phyloP scores from a whole-genome alignment of 176 grass and related monocot genomes.

The Aegilops longissima region DNA sequence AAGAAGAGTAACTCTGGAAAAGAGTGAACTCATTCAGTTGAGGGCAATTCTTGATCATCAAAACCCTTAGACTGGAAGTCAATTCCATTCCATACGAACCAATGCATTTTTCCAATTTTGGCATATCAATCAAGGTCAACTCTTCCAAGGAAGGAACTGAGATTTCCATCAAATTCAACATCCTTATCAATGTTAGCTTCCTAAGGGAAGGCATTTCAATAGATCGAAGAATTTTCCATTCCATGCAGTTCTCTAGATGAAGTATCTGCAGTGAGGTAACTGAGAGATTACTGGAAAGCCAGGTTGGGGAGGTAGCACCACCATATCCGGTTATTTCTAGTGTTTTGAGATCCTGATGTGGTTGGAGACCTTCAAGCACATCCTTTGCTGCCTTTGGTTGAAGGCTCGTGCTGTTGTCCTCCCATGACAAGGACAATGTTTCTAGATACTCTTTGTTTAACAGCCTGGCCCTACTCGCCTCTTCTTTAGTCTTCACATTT shows the following conservation, averaged over 20 bases:
- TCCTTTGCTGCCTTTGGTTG: neutral
- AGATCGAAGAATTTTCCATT: conserved; percentile 13
- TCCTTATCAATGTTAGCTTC: neutral
- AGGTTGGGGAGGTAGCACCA: neutral
- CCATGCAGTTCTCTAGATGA: conserved; percentile 18
- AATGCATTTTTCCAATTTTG: conserved; percentile 29
- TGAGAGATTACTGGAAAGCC: neutral
- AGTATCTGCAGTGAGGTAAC: conserved; percentile 11
- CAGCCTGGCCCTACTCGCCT: neutral
- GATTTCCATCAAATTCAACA: neutral
- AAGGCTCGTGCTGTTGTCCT: neutral
- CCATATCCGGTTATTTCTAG: conserved; percentile 17
- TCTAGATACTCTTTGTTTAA: neutral
- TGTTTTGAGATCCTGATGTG: neutral
- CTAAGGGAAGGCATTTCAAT: no score
- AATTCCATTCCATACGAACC: neutral
- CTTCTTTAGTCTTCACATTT: conserved; percentile 7
- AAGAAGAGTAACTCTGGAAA: neutral
- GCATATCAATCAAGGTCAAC: conserved; percentile 13
- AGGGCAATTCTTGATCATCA: conserved; percentile 1
- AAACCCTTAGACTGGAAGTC: neutral
- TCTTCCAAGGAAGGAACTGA: conserved; percentile 33
- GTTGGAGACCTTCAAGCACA: conserved; percentile 43
- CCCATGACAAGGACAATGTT: conserved; percentile 33
- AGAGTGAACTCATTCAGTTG: conserved; percentile 20